Percentiles rank a stretch among this genome's conserved stretches.
phyloP scores from a whole-genome alignment of 1,284 basidiomycete genomes.

The Puccinia hordei region DNA sequence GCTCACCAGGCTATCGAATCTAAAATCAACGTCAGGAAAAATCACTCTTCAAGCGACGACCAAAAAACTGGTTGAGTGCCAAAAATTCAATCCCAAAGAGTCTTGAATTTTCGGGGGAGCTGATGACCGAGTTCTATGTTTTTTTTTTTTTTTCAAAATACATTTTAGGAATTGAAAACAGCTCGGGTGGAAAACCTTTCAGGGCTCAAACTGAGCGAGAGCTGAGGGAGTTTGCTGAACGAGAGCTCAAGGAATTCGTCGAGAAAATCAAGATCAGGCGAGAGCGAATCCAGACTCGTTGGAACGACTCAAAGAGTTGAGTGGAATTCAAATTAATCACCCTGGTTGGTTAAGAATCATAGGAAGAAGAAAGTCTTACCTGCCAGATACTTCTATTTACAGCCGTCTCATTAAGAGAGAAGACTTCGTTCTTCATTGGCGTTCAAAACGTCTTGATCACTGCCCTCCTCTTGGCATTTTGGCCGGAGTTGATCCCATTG shows the following conservation, averaged over 20 bases:
- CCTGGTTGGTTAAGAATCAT: slow-evolving; percentile 31
- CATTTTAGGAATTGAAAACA: not conserved
- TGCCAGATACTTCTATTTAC: not conserved
- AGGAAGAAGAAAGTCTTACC: not conserved
- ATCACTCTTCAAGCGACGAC: not conserved
- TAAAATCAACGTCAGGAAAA: slow-evolving; percentile 34
- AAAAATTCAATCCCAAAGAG: not conserved
- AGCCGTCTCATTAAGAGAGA: slow-evolving; percentile 33
- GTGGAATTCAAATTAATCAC: not conserved
- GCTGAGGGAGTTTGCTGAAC: slow-evolving; percentile 55
- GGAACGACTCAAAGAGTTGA: slow-evolving; percentile 56
- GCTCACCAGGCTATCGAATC: slow-evolving; percentile 41
- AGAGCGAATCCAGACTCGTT: slow-evolving; percentile 53
- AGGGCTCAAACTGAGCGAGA: slow-evolving; percentile 36
- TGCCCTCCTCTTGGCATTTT: slow-evolving; percentile 56
- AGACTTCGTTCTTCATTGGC: slow-evolving; percentile 57
- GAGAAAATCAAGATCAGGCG: slow-evolving; percentile 53
- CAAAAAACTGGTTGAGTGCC: slow-evolving; percentile 3
- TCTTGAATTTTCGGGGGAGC: not conserved
- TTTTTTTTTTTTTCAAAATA: not conserved
- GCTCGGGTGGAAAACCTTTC: not conserved
- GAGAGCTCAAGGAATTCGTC: slow-evolving; percentile 54
- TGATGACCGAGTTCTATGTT: not conserved
- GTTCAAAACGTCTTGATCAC: slow-evolving; percentile 57
- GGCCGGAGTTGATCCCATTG: slow-evolving; percentile 55